Evolutionary conservation across 208 protist species (phyloP).

Genomic region (Trichomonas gallinae): DNA sequence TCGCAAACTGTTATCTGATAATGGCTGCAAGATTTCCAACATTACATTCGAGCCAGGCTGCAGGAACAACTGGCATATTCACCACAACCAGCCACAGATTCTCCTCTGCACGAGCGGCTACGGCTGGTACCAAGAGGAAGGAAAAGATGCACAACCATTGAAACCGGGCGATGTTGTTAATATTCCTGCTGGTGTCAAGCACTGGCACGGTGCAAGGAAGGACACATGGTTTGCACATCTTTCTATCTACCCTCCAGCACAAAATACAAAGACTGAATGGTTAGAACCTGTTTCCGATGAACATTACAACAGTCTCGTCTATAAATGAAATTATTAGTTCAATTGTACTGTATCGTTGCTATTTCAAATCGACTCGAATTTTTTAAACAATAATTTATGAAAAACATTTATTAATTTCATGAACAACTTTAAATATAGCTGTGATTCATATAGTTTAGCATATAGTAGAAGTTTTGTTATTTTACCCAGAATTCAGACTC

Average conservation of each 20-base stretch:
- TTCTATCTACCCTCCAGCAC: background rate
- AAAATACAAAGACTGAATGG: background rate
- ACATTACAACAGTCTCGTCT: background rate
- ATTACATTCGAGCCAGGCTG: background rate
- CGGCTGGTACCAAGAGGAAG: background rate
- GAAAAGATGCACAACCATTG: background rate
- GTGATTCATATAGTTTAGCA: too few species aligned
- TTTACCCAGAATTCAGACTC: too few species aligned
- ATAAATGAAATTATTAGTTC: too few species aligned
- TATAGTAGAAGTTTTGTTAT: too few species aligned
- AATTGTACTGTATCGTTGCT: too few species aligned
- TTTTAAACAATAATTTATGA: too few species aligned
- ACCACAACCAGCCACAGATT: background rate
- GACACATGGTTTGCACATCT: background rate
- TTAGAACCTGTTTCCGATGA: background rate
- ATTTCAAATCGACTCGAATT: too few species aligned
- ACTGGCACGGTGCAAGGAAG: background rate
- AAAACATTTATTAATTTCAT: too few species aligned
- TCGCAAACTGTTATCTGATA: background rate
- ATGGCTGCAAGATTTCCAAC: background rate
- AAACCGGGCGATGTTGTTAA: background rate
- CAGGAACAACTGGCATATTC: background rate
- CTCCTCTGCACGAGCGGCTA: background rate
- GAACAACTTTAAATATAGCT: too few species aligned
- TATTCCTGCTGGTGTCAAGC: background rate